Conservation (phyloP, 106 monocot species). For the Dioscorea zingiberensis region DNA sequence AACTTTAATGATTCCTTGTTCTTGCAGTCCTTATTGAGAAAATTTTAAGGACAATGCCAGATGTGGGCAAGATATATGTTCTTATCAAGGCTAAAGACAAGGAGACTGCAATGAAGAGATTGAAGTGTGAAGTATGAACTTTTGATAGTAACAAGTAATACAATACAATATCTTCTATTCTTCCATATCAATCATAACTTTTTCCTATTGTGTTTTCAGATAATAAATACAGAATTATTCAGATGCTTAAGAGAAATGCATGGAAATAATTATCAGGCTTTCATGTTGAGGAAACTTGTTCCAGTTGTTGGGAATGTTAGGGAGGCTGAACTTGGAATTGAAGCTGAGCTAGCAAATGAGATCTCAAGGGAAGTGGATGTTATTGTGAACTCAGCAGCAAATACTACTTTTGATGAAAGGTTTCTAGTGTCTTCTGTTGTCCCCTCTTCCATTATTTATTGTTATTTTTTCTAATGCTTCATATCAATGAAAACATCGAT, state of each 20-base stretch:
- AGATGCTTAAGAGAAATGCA: conserved; percentile 47
- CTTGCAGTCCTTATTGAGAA: conserved; percentile 86
- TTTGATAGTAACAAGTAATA: neutral
- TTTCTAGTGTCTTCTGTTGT: conserved; percentile 1
- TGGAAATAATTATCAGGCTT: conserved; percentile 53
- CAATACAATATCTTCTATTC: neutral
- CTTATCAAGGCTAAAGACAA: conserved; percentile 73
- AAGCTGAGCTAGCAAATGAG: conserved; percentile 38
- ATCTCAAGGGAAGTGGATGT: conserved; percentile 68
- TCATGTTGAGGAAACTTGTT: conserved; percentile 69
- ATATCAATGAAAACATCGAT: neutral
- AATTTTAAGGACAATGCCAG: conserved; percentile 68
- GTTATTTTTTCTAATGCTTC: too few relatives aligned
- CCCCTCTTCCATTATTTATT: too few relatives aligned
- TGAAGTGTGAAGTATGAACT: conserved; percentile 63
- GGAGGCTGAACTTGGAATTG: conserved; percentile 55
- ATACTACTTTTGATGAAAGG: conserved; percentile 95
- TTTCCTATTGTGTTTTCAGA: conserved; percentile 19
- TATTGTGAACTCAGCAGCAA: conserved; percentile 86
- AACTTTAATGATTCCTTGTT: neutral
- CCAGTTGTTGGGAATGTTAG: conserved; percentile 75
- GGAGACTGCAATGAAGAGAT: conserved; percentile 54
- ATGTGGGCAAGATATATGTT: conserved; percentile 73
- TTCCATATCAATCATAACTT: neutral
- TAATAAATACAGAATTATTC: conserved; percentile 67